Base-by-base conservation (phyloP, 2,329 filamentous ascomycete species). In the Grosmannia clavigera region DNA sequence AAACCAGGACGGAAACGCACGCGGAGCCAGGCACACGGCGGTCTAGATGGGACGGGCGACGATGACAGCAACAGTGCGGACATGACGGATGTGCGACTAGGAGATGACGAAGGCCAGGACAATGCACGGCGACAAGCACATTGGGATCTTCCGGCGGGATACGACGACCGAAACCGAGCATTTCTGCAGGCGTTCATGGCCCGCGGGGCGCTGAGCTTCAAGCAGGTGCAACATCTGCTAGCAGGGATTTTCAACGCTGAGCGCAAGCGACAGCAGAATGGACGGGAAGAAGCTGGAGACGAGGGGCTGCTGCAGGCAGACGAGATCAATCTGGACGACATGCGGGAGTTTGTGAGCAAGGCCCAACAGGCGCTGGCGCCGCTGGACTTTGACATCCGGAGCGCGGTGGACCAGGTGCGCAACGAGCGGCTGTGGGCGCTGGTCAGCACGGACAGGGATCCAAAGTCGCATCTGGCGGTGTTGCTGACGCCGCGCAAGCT, bases 131-230 rank as follows among this genome's bases (percentile, higher is more conserved):
- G 59, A 46, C 19, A 25, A 14, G 27, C 29, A 10, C n/a, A 35
- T 6, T 63, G 61, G 61, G 38, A 35, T 11, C 59, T 73, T 12
- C 68, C 68, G 3, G 64, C 64, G 0, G 70, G 72, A 27, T 82
- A 81, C 67, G 69, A 71, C 60, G 77, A 95, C 69, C 80, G 79
- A 63, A 88, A 96, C 70, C 86, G 90, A 61, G 92, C 92, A 10
- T 96, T 99, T 69, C 78, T 97, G 0, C 94, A 99, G 73, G 88
- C 89, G 56, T 85, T 99, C 65, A 79, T 96, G 71, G 84, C 88
- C 3, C 84, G 86, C 57, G 87, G 88, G 27, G 83, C 84, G 53
- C 78, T 97, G 71, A 95, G 89, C 0, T 83, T 88, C 64, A 78
- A 83, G 58, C 84, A 95, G 67, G 85, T 86, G 14, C 84, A 84